phyloP scores from a whole-genome alignment of 441 rosid genomes.

The Adansonia gregorii region DNA sequence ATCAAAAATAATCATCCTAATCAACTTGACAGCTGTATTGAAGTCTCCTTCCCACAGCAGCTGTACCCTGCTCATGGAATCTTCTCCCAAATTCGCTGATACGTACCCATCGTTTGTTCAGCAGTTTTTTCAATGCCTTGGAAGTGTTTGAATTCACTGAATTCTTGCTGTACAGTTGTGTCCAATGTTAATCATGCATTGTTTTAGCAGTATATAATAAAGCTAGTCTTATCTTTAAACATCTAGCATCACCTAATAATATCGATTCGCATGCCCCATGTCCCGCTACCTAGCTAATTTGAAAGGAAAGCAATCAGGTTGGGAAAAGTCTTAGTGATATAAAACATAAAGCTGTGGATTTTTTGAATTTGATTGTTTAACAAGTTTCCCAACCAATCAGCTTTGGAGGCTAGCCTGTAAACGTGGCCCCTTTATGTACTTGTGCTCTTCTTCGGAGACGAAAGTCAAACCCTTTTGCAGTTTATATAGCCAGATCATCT shows the following conservation, averaged over 20 bases:
- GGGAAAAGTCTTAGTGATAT: too few relatives aligned
- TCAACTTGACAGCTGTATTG: conserved; percentile 6
- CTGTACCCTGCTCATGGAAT: conserved; percentile 9
- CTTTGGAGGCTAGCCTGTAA: neutral
- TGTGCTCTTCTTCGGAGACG: neutral
- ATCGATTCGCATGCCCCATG: conserved; percentile 2
- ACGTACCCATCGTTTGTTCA: neutral
- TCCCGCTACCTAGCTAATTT: neutral
- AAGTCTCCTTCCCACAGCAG: neutral
- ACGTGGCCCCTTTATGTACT: neutral
- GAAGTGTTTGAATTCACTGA: neutral
- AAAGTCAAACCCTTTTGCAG: neutral
- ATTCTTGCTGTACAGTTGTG: neutral
- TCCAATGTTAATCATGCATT: neutral
- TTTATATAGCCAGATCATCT: neutral
- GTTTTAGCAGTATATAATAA: conserved; percentile 4
- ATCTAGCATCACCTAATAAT: conserved; percentile 1
- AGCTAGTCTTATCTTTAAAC: neutral
- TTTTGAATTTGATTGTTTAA: neutral
- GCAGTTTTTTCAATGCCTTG: neutral
- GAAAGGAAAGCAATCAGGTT: neutral
- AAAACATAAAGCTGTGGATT: too few relatives aligned
- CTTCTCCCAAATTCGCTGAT: neutral
- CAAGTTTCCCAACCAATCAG: neutral
- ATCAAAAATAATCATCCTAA: neutral